phyloP scores from a whole-genome alignment of 345 rosid genomes.

The Combretum micranthum region DNA sequence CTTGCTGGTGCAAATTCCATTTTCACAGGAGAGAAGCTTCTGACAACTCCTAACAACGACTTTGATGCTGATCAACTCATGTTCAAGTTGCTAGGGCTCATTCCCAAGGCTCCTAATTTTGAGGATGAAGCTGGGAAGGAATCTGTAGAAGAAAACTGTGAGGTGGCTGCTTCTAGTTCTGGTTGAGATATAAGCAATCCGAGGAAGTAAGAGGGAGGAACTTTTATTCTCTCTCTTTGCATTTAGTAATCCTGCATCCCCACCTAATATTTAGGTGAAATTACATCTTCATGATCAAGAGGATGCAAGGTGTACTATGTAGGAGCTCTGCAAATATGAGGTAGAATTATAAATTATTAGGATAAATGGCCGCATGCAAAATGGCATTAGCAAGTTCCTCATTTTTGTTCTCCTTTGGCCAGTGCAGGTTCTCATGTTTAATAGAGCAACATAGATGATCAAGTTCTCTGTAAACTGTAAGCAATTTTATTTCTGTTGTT shows the following conservation, averaged over 20 bases:
- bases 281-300: too few relatives aligned
- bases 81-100: slow-evolving; percentile 88
- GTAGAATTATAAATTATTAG: too few relatives aligned
- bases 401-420: too few relatives aligned
- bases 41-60: slow-evolving; percentile 94
- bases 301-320: too few relatives aligned
- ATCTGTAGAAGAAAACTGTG: slow-evolving; percentile 29
- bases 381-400: too few relatives aligned
- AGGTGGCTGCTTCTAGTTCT: slow-evolving; percentile 44
- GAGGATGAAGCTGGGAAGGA: slow-evolving; percentile 31
- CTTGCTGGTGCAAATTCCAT: slow-evolving; percentile 98
- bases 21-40: slow-evolving; percentile 90
- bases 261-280: not conserved
- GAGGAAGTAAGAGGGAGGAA: not conserved
- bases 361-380: too few relatives aligned
- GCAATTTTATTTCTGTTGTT: too few relatives aligned
- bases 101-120: slow-evolving; percentile 70
- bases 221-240: not conserved
- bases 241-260: not conserved
- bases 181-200: slow-evolving; percentile 17
- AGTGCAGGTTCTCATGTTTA: too few relatives aligned
- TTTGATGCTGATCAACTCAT: slow-evolving; percentile 80
- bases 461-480: too few relatives aligned
- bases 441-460: too few relatives aligned
- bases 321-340: too few relatives aligned